Conservation (phyloP, 345 rosid species). For the Alliaria petiolata region DNA sequence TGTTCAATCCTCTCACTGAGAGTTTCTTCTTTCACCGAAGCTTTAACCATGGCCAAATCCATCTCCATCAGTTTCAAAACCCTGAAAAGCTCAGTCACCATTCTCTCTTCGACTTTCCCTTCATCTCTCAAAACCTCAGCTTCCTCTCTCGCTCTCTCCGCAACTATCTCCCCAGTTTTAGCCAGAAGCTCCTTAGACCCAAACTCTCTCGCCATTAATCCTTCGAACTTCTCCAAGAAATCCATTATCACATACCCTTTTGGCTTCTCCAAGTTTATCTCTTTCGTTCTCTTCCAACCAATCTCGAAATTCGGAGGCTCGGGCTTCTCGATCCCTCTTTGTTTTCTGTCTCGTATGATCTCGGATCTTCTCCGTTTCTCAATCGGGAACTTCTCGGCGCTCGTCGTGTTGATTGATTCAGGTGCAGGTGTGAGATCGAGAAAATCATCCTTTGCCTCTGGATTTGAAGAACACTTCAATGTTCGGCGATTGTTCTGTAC, state of each 20-base stretch:
- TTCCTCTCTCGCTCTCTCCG: conserved; percentile 90
- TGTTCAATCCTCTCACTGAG: conserved; percentile 64
- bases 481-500: neutral
- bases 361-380: conserved; percentile 66
- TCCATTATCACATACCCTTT: conserved; percentile 79
- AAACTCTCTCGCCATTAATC: conserved; percentile 64
- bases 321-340: conserved; percentile 36
- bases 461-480: conserved; percentile 15
- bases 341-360: conserved; percentile 48
- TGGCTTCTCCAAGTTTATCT: conserved; percentile 65
- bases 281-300: conserved; percentile 83
- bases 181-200: conserved; percentile 76
- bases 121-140: conserved; percentile 77
- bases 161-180: conserved; percentile 77
- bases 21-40: conserved; percentile 79
- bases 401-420: conserved; percentile 42
- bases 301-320: conserved; percentile 83
- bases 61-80: conserved; percentile 93
- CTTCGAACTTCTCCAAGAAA: conserved; percentile 69
- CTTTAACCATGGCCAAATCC: conserved; percentile 95
- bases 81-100: conserved; percentile 85
- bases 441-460: conserved; percentile 21
- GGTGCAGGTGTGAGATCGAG: conserved; percentile 40
- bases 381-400: conserved; percentile 60
- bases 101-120: conserved; percentile 75